Evolutionary conservation across 2,329 filamentous ascomycete genomes (phyloP).

Genomic region (Phaeosphaeriaceae sp.): DNA sequence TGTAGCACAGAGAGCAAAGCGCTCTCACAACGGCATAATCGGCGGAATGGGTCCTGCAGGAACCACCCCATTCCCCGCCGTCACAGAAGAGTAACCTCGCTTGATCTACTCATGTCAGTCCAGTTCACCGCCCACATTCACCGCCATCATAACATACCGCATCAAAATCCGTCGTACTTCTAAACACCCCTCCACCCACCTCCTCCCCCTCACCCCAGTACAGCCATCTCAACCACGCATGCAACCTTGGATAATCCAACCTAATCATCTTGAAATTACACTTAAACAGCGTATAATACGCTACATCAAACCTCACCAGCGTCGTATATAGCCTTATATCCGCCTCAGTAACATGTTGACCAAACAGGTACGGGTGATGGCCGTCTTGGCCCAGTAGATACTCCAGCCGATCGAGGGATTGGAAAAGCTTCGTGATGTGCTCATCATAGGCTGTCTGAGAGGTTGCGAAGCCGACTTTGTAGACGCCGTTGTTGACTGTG

Average conservation of each 20-base stretch:
- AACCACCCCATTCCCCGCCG: slow-evolving; percentile 30
- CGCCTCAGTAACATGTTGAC: slow-evolving; percentile 61
- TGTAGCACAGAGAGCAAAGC: too few species aligned
- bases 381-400: slow-evolving; percentile 65
- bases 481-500: slow-evolving; percentile 63
- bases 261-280: slow-evolving; percentile 88
- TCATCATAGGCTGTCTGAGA: slow-evolving; percentile 83
- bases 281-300: slow-evolving; percentile 67
- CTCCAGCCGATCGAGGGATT: slow-evolving; percentile 79
- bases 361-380: slow-evolving; percentile 75
- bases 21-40: slow-evolving; percentile 24
- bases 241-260: slow-evolving; percentile 79
- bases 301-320: slow-evolving; percentile 66
- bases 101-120: slow-evolving; percentile 34
- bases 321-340: slow-evolving; percentile 62
- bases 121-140: neutral
- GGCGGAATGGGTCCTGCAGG: slow-evolving; percentile 28
- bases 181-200: slow-evolving; percentile 38
- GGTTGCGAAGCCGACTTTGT: slow-evolving; percentile 79
- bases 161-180: slow-evolving; percentile 38
- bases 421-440: slow-evolving; percentile 76
- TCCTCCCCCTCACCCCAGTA: slow-evolving; percentile 73
- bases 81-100: slow-evolving; percentile 35
- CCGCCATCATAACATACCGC: slow-evolving; percentile 14
- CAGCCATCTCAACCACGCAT: slow-evolving; percentile 79